Base-by-base conservation (phyloP, 352 stramenopile genomes). In the Pythium dissotocum region DNA sequence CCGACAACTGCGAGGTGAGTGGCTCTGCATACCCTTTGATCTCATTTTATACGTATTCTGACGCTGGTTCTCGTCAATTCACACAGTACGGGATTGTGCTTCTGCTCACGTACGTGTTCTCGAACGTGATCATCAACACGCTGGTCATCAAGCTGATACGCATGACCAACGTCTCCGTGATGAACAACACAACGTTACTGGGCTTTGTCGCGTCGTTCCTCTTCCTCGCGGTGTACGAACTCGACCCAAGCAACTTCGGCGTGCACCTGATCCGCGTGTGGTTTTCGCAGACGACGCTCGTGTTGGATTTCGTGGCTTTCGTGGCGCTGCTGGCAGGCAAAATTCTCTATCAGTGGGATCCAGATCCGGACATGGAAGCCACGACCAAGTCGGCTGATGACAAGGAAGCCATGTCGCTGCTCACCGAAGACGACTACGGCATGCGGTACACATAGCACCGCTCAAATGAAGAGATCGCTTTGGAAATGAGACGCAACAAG, bases 331-430 rank as follows among this genome's bases (percentile, higher is more conserved):
- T 91, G 55, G 76, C 77, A 6, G 85, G 85, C 26, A 91, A 91
- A 58, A 66, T 88, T 13, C 70, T 95, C 40, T 94, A 87, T 65
- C 85, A 93, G 57, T 96, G 86, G 88, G 83, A 96, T 48, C 67
- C 81, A 4, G 83, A 92, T 69, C 85, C 83, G 52, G 83, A 89
- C 18, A 83, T 89, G 35, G 82, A 94, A 70, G 86, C 86, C 28
- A 94, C 85, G 28, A 96, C 88, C 30, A 81, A 80, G 53, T 94
- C 86, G 13, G 88, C 86, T 10, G 88, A 93, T 48, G 88, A 96
- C 61, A 95, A 95, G 67, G 88, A 95, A 61, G 82, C 83, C 8
- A 82, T 85, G 69, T 88, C 87, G 14, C 69, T 95, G 24, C 79
- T 95, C 28, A 79, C 78, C 16, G 76, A 89, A 65, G 80, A 86